Evolutionary conservation across 202 grass and related monocot genomes (phyloP), one percentile per base, ranked within the genome.

Genomic region (Hordeum pubiflorum): DNA sequence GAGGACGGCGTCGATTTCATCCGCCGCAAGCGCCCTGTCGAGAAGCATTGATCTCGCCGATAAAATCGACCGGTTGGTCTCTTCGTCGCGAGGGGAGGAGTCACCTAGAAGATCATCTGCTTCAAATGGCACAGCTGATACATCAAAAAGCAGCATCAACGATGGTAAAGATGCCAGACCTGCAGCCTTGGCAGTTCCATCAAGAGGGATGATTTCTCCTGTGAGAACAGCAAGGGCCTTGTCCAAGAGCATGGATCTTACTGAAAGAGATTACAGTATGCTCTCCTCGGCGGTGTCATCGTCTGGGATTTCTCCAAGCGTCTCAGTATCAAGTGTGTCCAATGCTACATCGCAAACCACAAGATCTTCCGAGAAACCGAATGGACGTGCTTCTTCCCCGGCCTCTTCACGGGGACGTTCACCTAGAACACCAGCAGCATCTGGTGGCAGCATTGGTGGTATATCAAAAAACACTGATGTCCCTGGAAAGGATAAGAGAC

Each of bases 21-120:
- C 90, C 18, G 50, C 86, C n/a, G 70, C 88, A 40, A 88, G 84
- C 55, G 27, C 91, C 46, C 79, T 93, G 85, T 79, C 88, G 22
- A 93, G 88, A 73, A 93, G 88, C 67, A 83, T 89, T 79, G 83
- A 91, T 87, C 84, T 85, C 81, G 78, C 87, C 61, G 89, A 92
- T 37, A 94, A 94, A 73, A 86, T 87, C 58, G 89, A 80, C 4
- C 83, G 58, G 10, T 79, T 88, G 32, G 82, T 86, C 44, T 93
- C 88, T 31, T 76, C 72, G 7, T 84, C 79, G 0, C 69, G 71
- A 29, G 88, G 81, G 29, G 50, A 31, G 22, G 50, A 31, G 44
- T 97, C 93, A 17, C 93, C 93, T 39, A 86, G 81, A 66, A 85
- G 72, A 76, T 87, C 79, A 22, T 43, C 83, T 69, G 72, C 71